Base-by-base conservation (phyloP, 2,329 filamentous ascomycete species). In the Trichoderma atrobrunneum region DNA sequence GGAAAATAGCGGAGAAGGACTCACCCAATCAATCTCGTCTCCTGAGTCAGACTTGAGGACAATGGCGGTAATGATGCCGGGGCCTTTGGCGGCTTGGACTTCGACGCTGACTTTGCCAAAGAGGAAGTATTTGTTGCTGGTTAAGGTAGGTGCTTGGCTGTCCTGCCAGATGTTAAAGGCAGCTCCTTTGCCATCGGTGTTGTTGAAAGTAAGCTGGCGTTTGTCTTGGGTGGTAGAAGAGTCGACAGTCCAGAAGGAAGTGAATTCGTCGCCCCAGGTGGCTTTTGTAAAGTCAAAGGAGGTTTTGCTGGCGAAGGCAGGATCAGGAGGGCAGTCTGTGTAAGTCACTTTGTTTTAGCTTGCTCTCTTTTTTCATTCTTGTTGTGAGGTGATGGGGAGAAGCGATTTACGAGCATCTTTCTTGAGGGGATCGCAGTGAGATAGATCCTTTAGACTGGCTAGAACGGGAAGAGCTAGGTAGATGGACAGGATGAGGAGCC, bases 71-170 rank as follows among this genome's bases (percentile, higher is more conserved):
- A 96, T 91, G 73, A 95, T 92, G 60, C 93, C 93, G 1, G 85
- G 86, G 3, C 93, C 93, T 2, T 90, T 87, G 26, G 92, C 91
- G 12, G 92, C 88, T 79, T 92, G 91, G 80, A 94, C 84, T 26
- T 87, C 86, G 68, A 91, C 89, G 57, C 92, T 89, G 73, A 94
- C 89, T 75, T 88, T 89, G 69, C 93, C 93, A 78, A 94, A 96
- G 90, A 96, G 94, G 78, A 96, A 91, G 83, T 95, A 95, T 86
- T 91, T 93, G 75, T 90, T 86, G 48, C 87, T 87, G 77, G 86
- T 87, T 80, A 94, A 92, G 3, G 88, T 89, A 8, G 91, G 87
- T 34, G 84, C 86, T 62, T 90, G 87, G 32, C 82, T 83, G 39
- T 85, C 82, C 12, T 88, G 80, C 1, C 85, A 87, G 80, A 94